Conservation (phyloP, 2,329 filamentous ascomycete species). For the Microcera coccophila region DNA sequence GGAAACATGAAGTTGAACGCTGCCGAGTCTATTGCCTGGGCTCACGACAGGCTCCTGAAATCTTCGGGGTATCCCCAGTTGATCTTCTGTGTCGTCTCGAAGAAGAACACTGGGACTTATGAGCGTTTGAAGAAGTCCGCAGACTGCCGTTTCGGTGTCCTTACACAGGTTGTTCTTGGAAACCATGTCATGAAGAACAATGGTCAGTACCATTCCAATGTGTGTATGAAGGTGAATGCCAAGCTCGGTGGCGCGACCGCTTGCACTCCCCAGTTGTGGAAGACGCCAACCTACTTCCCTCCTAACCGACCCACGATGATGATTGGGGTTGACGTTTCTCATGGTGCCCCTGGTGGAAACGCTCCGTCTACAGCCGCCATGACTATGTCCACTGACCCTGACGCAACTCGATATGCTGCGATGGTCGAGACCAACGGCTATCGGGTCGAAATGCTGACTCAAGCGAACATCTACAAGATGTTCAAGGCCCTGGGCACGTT, state of each 20-base stretch:
- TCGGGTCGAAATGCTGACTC: constrained; percentile 73
- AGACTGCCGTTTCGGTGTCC: constrained; percentile 79
- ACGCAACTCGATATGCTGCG: constrained; percentile 72
- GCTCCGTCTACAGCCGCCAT: constrained; percentile 80
- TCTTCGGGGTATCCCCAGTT: constrained; percentile 62
- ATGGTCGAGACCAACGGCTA: constrained; percentile 78
- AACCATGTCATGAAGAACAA: constrained; percentile 65
- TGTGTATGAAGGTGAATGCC: constrained; percentile 94
- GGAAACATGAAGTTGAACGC: constrained; percentile 36
- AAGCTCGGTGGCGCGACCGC: constrained; percentile 85
- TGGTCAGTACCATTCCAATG: constrained; percentile 86
- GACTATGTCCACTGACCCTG: constrained; percentile 71
- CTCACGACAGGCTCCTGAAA: constrained; percentile 49
- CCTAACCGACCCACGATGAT: constrained; percentile 64
- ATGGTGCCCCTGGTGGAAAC: constrained; percentile 64
- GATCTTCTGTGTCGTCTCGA: constrained; percentile 71
- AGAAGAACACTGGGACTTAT: constrained; percentile 70
- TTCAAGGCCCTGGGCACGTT: constrained; percentile 59
- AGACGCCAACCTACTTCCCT: constrained; percentile 33
- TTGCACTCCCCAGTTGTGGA: constrained; percentile 36
- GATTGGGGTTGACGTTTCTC: constrained; percentile 88
- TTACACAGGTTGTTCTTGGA: constrained; percentile 77
- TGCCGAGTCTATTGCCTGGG: constrained; percentile 47
- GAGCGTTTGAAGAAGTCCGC: constrained; percentile 83
- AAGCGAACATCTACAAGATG: constrained; percentile 61